A percentile compares a stretch with the other conserved stretches of the same genome.
Evolutionary conservation across 2,329 filamentous ascomycete genomes (phyloP).

Genomic region (Dactylellina sp.): DNA sequence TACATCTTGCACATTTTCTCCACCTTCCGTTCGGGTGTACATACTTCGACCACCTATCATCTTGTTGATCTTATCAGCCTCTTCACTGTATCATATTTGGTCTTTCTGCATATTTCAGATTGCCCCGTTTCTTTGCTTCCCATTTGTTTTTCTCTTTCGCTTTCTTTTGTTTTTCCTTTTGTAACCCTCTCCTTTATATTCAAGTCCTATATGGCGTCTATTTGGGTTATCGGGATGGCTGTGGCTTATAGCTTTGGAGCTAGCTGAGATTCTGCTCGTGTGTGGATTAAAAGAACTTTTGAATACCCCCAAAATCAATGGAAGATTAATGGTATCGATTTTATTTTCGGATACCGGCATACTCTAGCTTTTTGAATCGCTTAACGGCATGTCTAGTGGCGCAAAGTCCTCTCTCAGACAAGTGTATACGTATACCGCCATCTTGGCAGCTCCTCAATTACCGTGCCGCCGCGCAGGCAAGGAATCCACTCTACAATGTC

Average conservation of each 20-base stretch:
- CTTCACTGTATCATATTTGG: slow-evolving; percentile 59
- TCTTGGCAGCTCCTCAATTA: not conserved
- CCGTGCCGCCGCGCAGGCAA: not conserved
- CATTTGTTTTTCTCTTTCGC: slow-evolving; percentile 19
- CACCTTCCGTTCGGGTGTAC: slow-evolving; percentile 53
- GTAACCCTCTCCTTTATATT: not conserved
- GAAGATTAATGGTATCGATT: too few relatives aligned
- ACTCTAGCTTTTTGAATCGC: not conserved
- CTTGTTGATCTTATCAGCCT: slow-evolving; percentile 62
- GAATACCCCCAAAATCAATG: not conserved
- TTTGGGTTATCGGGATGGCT: slow-evolving; percentile 31
- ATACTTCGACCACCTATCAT: slow-evolving; percentile 50
- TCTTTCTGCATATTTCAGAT: not conserved
- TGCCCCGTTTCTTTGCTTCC: slow-evolving; percentile 48
- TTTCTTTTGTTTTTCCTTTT: slow-evolving; percentile 20
- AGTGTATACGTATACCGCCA: not conserved
- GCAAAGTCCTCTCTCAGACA: not conserved
- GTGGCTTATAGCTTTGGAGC: slow-evolving; percentile 61
- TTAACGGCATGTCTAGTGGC: not conserved
- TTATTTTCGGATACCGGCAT: too few relatives aligned
- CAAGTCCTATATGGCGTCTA: slow-evolving; percentile 24
- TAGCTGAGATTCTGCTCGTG: slow-evolving; percentile 61
- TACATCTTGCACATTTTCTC: slow-evolving; percentile 9
- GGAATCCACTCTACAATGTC: too few relatives aligned
- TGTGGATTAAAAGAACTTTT: slow-evolving; percentile 60